Percentiles rank a stretch among this genome's conserved stretches.
Evolutionary conservation across 2,329 filamentous ascomycete genomes (phyloP).

Genomic region (Juglanconis juglandina): DNA sequence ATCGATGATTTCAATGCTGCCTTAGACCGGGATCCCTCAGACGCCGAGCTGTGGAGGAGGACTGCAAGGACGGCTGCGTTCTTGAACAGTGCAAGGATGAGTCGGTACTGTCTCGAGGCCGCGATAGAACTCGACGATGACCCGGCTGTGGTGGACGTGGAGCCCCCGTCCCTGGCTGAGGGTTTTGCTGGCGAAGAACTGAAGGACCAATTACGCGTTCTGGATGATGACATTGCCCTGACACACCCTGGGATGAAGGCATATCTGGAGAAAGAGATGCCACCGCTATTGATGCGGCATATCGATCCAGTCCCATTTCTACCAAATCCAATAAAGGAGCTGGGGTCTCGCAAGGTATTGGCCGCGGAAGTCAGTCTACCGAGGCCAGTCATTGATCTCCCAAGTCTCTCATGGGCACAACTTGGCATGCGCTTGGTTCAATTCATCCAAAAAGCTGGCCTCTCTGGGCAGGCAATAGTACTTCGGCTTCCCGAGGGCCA

Average conservation of each 20-base stretch:
- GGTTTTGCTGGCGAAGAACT: slow-evolving; percentile 61
- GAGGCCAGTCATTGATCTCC: slow-evolving; percentile 28
- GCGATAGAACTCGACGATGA: slow-evolving; percentile 67
- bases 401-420: slow-evolving; percentile 39
- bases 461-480: slow-evolving; percentile 31
- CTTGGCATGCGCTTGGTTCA: slow-evolving; percentile 39
- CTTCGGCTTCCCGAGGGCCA: slow-evolving; percentile 36
- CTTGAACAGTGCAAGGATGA: slow-evolving; percentile 54
- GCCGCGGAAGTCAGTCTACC: slow-evolving; percentile 16
- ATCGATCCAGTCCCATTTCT: slow-evolving; percentile 62
- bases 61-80: slow-evolving; percentile 57
- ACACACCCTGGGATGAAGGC: slow-evolving; percentile 60
- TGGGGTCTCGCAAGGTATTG: slow-evolving; percentile 31
- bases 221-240: slow-evolving; percentile 54
- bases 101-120: slow-evolving; percentile 62
- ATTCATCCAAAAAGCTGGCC: slow-evolving; percentile 31
- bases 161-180: slow-evolving; percentile 61
- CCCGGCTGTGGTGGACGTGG: slow-evolving; percentile 58
- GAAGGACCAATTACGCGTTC: slow-evolving; percentile 49
- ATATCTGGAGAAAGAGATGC: slow-evolving; percentile 51
- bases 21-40: slow-evolving; percentile 62
- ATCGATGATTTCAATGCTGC: slow-evolving; percentile 57
- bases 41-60: slow-evolving; percentile 63
- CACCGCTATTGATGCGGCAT: slow-evolving; percentile 47
- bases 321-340: slow-evolving; percentile 45